phyloP scores from a whole-genome alignment of 2,329 filamentous ascomycete species.

The Arthrobotrys sinensis region DNA sequence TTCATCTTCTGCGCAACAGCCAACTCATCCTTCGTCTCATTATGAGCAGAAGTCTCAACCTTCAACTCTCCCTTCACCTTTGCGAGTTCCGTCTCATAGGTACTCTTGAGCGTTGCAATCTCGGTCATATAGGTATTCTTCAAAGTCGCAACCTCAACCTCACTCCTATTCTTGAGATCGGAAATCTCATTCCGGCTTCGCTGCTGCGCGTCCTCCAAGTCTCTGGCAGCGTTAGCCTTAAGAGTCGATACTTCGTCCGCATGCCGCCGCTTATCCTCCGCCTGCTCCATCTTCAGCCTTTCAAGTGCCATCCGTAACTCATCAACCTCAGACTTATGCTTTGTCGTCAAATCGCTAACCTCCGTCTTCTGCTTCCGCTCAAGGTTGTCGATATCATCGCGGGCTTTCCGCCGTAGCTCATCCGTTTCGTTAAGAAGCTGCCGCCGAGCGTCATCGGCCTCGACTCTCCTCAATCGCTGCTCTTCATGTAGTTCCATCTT shows the following conservation, averaged over 20 bases:
- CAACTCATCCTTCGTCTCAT: constrained; percentile 69
- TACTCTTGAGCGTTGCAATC: constrained; percentile 52
- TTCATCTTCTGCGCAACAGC: constrained; percentile 77
- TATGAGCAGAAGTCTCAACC: constrained; percentile 54
- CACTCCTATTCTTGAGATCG: constrained; percentile 70
- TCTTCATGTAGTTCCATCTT: constrained; percentile 74
- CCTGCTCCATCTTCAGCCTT: constrained; percentile 66
- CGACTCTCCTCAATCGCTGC: constrained; percentile 70
- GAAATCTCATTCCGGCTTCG: constrained; percentile 71
- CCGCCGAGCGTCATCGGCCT: constrained; percentile 73
- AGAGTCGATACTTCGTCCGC: constrained; percentile 70
- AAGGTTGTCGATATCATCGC: constrained; percentile 69
- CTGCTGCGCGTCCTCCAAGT: constrained; percentile 71
- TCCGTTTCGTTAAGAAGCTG: constrained; percentile 74
- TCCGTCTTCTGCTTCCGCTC: constrained; percentile 71
- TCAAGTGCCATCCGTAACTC: constrained; percentile 76
- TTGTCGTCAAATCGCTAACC: constrained; percentile 73
- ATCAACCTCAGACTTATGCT: constrained; percentile 79
- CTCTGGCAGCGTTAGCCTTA: constrained; percentile 76
- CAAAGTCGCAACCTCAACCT: constrained; percentile 69
- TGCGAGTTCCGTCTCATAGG: constrained; percentile 49
- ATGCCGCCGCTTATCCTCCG: constrained; percentile 62
- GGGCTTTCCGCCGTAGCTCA: constrained; percentile 71
- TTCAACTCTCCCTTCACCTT: constrained; percentile 55
- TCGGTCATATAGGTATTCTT: constrained; percentile 54